Base-by-base conservation (phyloP, 148 eudicot species). In the Arctostaphylos glauca region DNA sequence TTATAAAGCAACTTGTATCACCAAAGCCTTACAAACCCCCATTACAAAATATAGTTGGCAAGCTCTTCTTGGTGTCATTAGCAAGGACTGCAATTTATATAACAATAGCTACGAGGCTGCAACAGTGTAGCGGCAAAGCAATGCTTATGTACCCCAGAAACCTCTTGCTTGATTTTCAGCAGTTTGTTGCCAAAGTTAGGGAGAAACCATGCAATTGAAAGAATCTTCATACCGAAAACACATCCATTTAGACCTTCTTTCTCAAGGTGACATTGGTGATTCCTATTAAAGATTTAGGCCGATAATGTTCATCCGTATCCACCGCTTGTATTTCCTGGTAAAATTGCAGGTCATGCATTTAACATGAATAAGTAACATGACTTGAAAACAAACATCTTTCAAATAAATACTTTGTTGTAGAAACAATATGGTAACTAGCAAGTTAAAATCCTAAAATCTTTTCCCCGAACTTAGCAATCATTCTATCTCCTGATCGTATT, bases 301-400 rank as follows among this genome's bases (percentile, higher is more conserved):
- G 88, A 86, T 89, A 96, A 83, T 94, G 95, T 70, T 94, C 95
- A 80, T 96, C 96, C 0, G 98, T 95, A 86, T 95, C 98, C 82
- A 90, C 96, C 88, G 94, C 98, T 89, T 94, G 98, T 66, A 95
- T 95, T 94, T 95, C 98, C 98, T 95, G 87, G 47, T 31, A 9
- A 52, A 21, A 18, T 25, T 50, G 49, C 48, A 70, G 74, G 21
- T 38, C 74, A 70, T 70, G 21, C 49, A 43, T 70, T 70, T 48
- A 70, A 43, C 60, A 50, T 43, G 7, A 44, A 19, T 3, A 48
- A n/a, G 41, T 19, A 41, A 25, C 9, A 19, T 76, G n/a, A 10
- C n/a, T 14, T 16, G 41, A 43, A 43, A 5, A 2, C 31, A 14
- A 14, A 70, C 74, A 66, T 60, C 66, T 60, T n/a, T 15, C 71